Base-by-base conservation (phyloP, 2,329 filamentous ascomycete species). In the Aureobasidium sp. region DNA sequence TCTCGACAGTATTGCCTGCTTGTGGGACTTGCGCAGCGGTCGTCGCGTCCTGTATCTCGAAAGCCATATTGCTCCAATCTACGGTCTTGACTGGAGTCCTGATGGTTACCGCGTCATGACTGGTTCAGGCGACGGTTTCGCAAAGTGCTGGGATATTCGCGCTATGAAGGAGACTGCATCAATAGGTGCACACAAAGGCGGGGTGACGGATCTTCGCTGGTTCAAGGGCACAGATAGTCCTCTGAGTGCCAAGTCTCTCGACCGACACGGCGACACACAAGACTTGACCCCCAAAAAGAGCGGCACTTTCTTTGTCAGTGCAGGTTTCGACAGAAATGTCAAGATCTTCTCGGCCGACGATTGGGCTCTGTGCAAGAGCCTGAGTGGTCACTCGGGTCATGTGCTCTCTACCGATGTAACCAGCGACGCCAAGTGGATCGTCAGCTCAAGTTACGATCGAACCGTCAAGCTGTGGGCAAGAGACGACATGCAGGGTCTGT, bases 271-370 rank as follows among this genome's bases (percentile, higher is more conserved):
- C 50, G 50, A 64, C 5, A 20, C 45, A 23, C 38, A 29, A 27
- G 38, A 56, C 72, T 66, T 78, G 73, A 68, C 77, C 23, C 95
- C 95, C 15, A 95, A 94, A 81, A 97, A 94, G 75, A 91, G 93
- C 0, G 93, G 95, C 54, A 97, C 95, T 0, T 98, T 98, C 79
- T 92, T 99, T 71, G 91, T 98, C 4, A 94, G 91, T 4, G 90
- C 91, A 71, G 96, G 96, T 0, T 98, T 98, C 75, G 96, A 99
- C 81, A 94, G 93, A 77, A 95, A 94, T 72, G 92, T 99, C 79
- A 97, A 98, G 76, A 87, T 99, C 71, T 98, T 97, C 80, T 97
- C 94, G 9, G 94, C 94, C 2, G 96, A 99, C 77, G 95, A 99
- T 80, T 99, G 96, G 95, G 91, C 93, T 1, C 81, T 97, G 66